A percentile compares a stretch with the other conserved stretches of the same genome.
Evolutionary conservation across 805 yeast genomes (phyloP).

Genomic region (Yamadazyma kitorensis): DNA sequence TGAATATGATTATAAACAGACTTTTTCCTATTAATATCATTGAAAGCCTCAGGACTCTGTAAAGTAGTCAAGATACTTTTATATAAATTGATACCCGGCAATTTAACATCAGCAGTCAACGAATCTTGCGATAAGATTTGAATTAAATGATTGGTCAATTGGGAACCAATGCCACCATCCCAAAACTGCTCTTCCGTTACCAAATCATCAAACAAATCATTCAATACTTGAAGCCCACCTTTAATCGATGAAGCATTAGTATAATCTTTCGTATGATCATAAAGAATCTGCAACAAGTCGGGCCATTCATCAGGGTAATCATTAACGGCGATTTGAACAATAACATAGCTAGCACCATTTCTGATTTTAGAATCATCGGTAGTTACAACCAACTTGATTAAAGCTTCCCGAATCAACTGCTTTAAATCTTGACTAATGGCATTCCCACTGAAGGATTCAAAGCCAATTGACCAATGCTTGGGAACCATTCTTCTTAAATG

Average conservation of each 20-base stretch:
- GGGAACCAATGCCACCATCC: constrained; percentile 63
- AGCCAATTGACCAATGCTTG: constrained; percentile 79
- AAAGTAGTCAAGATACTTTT: constrained; percentile 52
- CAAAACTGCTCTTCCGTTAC: constrained; percentile 86
- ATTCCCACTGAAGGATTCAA: constrained; percentile 69
- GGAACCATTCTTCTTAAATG: constrained; percentile 69
- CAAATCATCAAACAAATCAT: constrained; percentile 81
- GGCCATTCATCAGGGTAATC: constrained; percentile 99
- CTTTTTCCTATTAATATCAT: constrained; percentile 31
- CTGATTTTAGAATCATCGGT: constrained; percentile 57
- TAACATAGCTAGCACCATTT: constrained; percentile 65
- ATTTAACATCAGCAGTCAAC: constrained; percentile 26
- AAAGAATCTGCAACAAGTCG: constrained; percentile 49
- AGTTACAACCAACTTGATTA: constrained; percentile 47
- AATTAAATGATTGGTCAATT: constrained; percentile 50
- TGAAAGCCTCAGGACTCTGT: constrained; percentile 47
- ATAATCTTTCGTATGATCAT: constrained; percentile 34
- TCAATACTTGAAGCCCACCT: constrained; percentile 59
- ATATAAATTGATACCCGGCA: constrained; percentile 49
- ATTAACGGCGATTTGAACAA: constrained; percentile 80
- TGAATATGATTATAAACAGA: constrained; percentile 30
- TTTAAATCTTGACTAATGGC: constrained; percentile 57
- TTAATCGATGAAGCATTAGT: constrained; percentile 32
- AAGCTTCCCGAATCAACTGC: constrained; percentile 42
- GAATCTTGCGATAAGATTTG: constrained; percentile 31